Evolutionary conservation across 164 flowering plant genomes (phyloP).

Genomic region (Santalum album): DNA sequence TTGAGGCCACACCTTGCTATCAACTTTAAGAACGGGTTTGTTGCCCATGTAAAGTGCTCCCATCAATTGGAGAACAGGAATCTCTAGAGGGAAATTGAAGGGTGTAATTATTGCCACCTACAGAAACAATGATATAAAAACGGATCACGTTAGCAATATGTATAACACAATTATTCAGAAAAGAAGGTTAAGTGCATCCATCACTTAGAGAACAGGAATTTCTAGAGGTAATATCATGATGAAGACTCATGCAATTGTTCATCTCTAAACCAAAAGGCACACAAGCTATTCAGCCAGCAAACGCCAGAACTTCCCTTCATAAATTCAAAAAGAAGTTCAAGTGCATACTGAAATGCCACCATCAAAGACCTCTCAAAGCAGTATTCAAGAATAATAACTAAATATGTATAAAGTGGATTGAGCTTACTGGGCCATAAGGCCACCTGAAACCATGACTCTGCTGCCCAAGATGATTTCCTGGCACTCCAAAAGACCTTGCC

Average conservation of each 20-base stretch:
- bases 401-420: constrained; percentile 1
- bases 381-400: background rate
- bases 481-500: constrained; percentile 93
- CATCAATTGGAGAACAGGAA: constrained; percentile 94
- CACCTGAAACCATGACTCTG: constrained; percentile 97
- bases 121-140: constrained; percentile 8
- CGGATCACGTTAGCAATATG: background rate
- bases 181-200: too few species aligned
- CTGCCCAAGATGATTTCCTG: constrained; percentile 99
- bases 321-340: background rate
- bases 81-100: constrained; percentile 94
- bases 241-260: too few species aligned
- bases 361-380: background rate
- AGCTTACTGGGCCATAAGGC: constrained; percentile 99
- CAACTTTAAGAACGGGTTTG: constrained; percentile 89
- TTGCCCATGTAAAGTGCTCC: constrained; percentile 99
- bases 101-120: constrained; percentile 94
- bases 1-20: constrained; percentile 67
- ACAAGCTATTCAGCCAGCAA: background rate
- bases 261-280: background rate
- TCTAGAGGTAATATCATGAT: too few species aligned
- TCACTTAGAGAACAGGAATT: too few species aligned
- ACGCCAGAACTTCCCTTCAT: background rate
- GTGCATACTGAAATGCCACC: too few species aligned
- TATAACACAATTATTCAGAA: too few species aligned